Conservation (phyloP, 768 basidiomycete genomes). For the Lanmaoa pseudosensibilis region DNA sequence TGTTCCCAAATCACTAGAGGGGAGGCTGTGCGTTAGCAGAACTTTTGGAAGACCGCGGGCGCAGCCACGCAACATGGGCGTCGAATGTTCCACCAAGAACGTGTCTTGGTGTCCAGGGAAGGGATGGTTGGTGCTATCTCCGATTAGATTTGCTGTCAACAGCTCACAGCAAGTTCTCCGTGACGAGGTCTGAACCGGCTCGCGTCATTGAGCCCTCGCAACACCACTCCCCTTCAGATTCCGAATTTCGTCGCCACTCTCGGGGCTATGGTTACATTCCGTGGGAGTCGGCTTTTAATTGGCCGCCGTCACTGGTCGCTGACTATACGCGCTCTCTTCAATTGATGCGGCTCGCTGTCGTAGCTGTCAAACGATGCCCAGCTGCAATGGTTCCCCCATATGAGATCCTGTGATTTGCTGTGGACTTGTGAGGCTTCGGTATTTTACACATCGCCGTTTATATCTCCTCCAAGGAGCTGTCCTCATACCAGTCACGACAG, state of each 20-base stretch:
- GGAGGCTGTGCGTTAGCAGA: conserved; percentile 1
- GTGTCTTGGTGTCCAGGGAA: background rate
- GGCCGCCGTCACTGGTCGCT: background rate
- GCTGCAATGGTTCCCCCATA: background rate
- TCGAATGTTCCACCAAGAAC: background rate
- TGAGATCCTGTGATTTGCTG: background rate
- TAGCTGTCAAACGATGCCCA: background rate
- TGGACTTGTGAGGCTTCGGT: background rate
- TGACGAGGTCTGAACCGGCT: background rate
- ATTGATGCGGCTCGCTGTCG: too few species aligned
- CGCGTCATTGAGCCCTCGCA: too few species aligned
- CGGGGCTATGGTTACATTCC: background rate
- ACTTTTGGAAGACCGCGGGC: background rate
- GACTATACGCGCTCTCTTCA: too few species aligned
- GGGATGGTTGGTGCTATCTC: background rate
- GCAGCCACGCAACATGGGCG: background rate
- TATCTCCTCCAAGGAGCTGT: too few species aligned
- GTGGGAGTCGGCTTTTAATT: background rate
- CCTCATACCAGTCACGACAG: background rate
- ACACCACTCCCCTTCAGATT: too few species aligned
- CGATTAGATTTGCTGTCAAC: background rate
- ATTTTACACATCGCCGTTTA: too few species aligned
- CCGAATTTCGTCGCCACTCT: background rate
- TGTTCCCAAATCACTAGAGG: background rate
- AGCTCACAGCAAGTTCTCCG: background rate